Conservation (phyloP, 1,284 basidiomycete species). For the Cystobasidium pallidum region DNA sequence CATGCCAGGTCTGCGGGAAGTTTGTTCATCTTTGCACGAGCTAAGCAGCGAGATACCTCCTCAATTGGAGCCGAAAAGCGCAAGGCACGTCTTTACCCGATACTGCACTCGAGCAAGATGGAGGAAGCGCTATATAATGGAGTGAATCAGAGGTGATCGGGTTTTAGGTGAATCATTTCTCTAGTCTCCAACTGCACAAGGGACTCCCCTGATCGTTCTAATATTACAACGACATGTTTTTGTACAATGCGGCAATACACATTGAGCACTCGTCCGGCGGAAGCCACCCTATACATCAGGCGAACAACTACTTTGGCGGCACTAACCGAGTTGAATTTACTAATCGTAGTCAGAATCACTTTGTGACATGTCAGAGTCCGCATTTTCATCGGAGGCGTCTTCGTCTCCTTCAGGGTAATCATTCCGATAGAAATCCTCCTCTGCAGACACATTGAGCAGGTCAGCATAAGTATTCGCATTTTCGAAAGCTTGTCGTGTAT, state of each 20-base stretch:
- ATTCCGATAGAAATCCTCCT: conserved; percentile 53
- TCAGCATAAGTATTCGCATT: not conserved
- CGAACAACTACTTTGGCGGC: not conserved
- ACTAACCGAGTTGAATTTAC: not conserved
- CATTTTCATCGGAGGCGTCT: conserved; percentile 17
- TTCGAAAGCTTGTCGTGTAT: not conserved
- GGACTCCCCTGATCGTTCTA: too few relatives aligned
- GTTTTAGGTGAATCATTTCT: too few relatives aligned
- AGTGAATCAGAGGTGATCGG: not conserved
- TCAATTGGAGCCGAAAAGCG: too few relatives aligned
- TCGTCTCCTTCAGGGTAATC: conserved; percentile 51
- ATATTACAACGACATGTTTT: not conserved
- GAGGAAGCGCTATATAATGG: too few relatives aligned
- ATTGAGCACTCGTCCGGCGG: not conserved
- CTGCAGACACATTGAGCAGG: conserved; percentile 26
- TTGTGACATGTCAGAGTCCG: not conserved
- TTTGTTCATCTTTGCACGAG: not conserved
- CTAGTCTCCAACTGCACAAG: too few relatives aligned
- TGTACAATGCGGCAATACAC: not conserved
- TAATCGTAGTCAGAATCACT: conserved; percentile 6
- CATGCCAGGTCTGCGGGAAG: not conserved
- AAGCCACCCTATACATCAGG: not conserved
- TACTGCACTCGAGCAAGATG: too few relatives aligned
- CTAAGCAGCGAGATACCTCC: not conserved
- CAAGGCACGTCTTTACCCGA: too few relatives aligned